Conservation (phyloP, 495 filamentous ascomycete genomes). For the Daldinia grandis region DNA sequence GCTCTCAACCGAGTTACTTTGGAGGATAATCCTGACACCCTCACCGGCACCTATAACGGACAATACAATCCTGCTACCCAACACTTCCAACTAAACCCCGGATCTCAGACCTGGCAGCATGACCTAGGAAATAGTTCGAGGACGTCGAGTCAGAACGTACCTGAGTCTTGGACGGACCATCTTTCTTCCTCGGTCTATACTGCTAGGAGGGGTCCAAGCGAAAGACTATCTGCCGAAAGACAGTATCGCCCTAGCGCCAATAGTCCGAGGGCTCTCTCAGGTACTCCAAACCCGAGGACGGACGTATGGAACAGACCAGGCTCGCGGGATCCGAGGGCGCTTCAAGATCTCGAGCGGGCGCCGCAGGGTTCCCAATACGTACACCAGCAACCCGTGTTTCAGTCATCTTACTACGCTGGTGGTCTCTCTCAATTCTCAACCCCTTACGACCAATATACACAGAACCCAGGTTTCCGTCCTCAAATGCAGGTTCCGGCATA, state of each 20-base stretch:
- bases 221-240: conserved; percentile 63
- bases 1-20: conserved; percentile 19
- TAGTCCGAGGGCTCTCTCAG: conserved; percentile 65
- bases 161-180: conserved; percentile 32
- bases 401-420: conserved; percentile 26
- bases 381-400: conserved; percentile 40
- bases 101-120: conserved; percentile 50
- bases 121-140: conserved; percentile 36
- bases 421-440: conserved; percentile 37
- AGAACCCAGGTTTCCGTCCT: conserved; percentile 43
- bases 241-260: conserved; percentile 61
- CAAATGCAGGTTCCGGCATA: conserved; percentile 44
- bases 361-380: conserved; percentile 40
- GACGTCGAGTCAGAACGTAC: conserved; percentile 20
- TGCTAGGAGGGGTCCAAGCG: conserved; percentile 29
- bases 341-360: conserved; percentile 47
- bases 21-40: conserved; percentile 25
- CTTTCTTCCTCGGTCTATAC: background rate
- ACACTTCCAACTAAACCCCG: conserved; percentile 49
- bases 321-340: conserved; percentile 48
- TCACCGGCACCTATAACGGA: conserved; percentile 14
- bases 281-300: conserved; percentile 55
- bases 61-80: conserved; percentile 32
- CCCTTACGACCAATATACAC: conserved; percentile 50
- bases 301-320: conserved; percentile 51